Base-by-base conservation (phyloP, 805 yeast species). In the Wickerhamomyces bisporus region DNA sequence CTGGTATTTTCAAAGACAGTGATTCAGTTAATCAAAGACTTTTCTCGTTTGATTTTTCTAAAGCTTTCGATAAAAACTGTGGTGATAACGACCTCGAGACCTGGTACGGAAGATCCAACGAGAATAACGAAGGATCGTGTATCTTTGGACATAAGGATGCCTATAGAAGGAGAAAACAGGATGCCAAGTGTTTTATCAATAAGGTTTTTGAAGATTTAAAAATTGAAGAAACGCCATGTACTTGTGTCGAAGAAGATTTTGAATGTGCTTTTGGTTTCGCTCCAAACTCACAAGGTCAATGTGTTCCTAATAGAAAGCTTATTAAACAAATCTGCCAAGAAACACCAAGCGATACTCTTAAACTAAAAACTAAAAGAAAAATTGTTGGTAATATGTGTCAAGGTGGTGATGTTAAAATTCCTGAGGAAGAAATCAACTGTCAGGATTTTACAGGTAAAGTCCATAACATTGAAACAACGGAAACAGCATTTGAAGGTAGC, bases 81-180 rank as follows among this genome's bases (percentile, higher is more conserved):
- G 60, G 61, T 5, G 60, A 65, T 2, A 42, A 48, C 3, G 95
- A 87, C 55, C 68, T 79, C 46, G 95, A 87, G 59, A 68, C 65
- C 4, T 74, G 86, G 70, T 66, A 67, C 40, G 80, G 84, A 1
- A 66, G 86, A 34, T 48, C 60, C 5, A 52, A 52, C 28, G 50
- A 44, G 3, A 27, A 45, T 3, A 48, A 44, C 16, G 57, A 43
- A 47, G 69, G 57, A 19, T 48, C 39, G 38, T 87, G 96, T 62
- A 64, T 83, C 21, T 71, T 71, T 63, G 96, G 96, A 3, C 83
- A 77, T 39, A 72, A 65, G 43, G 86, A 81, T 45, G 70, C 66
- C 39, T 81, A 77, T 52, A 57, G 51, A 33, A 70, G 95, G 56
- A 76, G 95, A 62, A 86, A 83, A 51, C 68, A 68, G 26, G 75